Evolutionary conservation across 257 asterid species (phyloP).

Genomic region (Capsicum rhomboideum): DNA sequence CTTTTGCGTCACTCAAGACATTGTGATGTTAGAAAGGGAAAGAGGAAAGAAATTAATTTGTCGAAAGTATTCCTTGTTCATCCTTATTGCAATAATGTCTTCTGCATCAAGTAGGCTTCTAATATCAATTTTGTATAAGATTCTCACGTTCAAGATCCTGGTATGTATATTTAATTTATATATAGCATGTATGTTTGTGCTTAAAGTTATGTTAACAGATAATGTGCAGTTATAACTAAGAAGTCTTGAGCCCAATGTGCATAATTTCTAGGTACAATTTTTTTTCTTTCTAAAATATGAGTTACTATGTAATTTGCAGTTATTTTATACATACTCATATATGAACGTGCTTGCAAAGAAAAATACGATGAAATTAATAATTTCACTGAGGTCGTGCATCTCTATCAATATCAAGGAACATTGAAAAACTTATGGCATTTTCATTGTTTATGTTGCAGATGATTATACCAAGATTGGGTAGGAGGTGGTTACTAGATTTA

Average conservation of each 20-base stretch:
- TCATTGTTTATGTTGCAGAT: conserved; percentile 19
- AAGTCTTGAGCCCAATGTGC: not conserved
- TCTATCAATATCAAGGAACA: not conserved
- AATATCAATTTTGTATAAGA: not conserved
- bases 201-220: not conserved
- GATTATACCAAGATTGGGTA: conserved; percentile 51
- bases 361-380: not conserved
- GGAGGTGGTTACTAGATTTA: conserved; percentile 92
- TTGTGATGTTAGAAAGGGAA: not conserved
- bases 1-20: not conserved
- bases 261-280: not conserved
- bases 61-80: not conserved
- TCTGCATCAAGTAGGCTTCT: not conserved
- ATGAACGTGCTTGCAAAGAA: not conserved
- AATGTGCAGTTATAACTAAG: not conserved
- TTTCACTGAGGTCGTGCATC: not conserved
- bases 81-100: not conserved
- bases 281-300: not conserved
- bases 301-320: not conserved
- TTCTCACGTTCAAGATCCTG: not conserved
- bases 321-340: not conserved
- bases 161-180: not conserved
- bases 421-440: not conserved
- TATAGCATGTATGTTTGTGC: not conserved
- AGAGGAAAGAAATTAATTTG: not conserved